Evolutionary conservation across 495 filamentous ascomycete species (phyloP), one percentile per base, ranked within the genome.

Genomic region (Neurospora sp.): DNA sequence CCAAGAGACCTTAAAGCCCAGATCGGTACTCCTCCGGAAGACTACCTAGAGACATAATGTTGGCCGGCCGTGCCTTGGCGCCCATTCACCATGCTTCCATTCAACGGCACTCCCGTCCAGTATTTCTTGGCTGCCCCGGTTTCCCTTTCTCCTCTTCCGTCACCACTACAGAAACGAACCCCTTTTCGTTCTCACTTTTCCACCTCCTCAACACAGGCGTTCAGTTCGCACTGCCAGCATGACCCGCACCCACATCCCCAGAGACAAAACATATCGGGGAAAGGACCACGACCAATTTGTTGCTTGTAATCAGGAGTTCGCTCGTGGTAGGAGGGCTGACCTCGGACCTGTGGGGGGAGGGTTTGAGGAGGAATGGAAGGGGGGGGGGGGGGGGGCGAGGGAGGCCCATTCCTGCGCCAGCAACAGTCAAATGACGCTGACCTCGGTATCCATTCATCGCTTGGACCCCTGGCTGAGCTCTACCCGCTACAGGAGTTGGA

Each of bases 371-470:
- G 42, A 42, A 16, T 2, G 7, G 16, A 42, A 0, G 40, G n/a
- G n/a, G n/a, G n/a, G n/a, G n/a, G n/a, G n/a, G n/a, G n/a, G n/a
- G n/a, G n/a, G n/a, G n/a, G n/a, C n/a, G n/a, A 14, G 40, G 12
- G 40, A 41, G 3, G 14, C 78, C 77, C 73, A 83, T 72, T 41
- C 78, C 76, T 3, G 77, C 68, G 70, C 74, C 72, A 69, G 74
- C 70, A 38, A 75, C 79, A 22, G 79, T 77, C 39, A 80, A 65
- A 71, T 82, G 82, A 10, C 76, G 77, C 72, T 76, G 80, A 68
- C 82, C 81, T 35, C 81, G 78, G 48, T 78, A 84, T 12, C 82
- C 82, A 16, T 81, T 81, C 69, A 80, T 73, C n/a, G 74, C 38
- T 40, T 81, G 79, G 14, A 76, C 61, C 9, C 73, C 37, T 71